Percentiles rank a stretch among this genome's conserved stretches.
Conservation (phyloP, 257 asterid species). For the Paraleonurus japonicus region DNA sequence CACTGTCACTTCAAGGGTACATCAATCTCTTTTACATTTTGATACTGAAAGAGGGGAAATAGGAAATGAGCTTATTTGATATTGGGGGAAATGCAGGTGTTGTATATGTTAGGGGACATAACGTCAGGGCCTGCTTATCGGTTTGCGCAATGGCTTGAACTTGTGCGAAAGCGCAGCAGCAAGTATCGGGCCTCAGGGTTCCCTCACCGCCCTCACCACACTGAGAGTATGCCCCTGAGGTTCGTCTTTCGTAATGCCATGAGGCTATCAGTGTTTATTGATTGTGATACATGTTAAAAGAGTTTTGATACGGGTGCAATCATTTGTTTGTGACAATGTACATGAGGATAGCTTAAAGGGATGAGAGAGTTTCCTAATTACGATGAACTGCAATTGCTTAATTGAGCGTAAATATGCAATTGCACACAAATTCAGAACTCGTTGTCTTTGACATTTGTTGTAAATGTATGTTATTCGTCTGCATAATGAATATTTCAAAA, state of each 20-base stretch:
- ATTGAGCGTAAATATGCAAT: not conserved
- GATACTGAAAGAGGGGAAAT: not conserved
- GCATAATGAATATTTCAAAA: not conserved
- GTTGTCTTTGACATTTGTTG: not conserved
- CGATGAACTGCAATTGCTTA: not conserved
- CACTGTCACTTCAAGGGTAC: constrained; percentile 91
- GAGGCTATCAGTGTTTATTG: constrained; percentile 1
- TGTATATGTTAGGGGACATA: constrained; percentile 97
- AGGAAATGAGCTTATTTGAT: constrained; percentile 7
- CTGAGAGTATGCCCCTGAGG: constrained; percentile 75
- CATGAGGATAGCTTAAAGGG: not conserved
- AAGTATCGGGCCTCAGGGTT: constrained; percentile 84
- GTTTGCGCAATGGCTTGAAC: constrained; percentile 97
- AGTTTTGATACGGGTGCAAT: not conserved
- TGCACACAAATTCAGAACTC: not conserved
- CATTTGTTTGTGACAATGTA: not conserved
- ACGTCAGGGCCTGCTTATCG: constrained; percentile 91
- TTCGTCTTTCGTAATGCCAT: constrained; percentile 19
- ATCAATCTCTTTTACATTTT: not conserved
- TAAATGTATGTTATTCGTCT: not conserved
- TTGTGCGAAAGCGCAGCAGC: constrained; percentile 93
- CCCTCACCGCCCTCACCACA: constrained; percentile 62
- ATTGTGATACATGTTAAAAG: not conserved
- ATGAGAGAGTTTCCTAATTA: constrained; percentile 4
- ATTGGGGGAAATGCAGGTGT: constrained; percentile 56